Percentiles rank a stretch among this genome's conserved stretches.
phyloP scores from a whole-genome alignment of 116 monocot genomes.

The Thalassia testudinum region DNA sequence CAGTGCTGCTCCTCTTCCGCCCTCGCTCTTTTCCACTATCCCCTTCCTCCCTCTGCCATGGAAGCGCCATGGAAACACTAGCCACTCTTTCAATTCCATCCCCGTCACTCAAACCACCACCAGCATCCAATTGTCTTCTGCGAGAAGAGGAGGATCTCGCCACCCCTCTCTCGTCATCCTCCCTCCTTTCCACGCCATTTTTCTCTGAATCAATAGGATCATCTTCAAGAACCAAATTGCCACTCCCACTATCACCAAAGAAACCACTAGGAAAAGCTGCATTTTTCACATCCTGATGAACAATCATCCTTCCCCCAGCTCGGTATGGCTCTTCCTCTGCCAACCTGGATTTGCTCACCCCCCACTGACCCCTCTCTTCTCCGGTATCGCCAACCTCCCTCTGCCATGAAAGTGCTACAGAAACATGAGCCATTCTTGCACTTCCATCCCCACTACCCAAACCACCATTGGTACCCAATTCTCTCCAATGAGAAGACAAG shows the following conservation, averaged over 20 bases:
- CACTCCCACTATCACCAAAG: neutral
- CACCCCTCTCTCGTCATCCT: too few species aligned
- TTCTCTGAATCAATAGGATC: too few species aligned
- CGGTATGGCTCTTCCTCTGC: neutral
- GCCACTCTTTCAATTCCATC: neutral
- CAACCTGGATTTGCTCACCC: neutral
- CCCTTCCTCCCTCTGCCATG: conserved; percentile 41
- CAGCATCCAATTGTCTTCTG: too few species aligned
- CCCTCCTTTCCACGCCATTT: too few species aligned
- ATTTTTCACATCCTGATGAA: too few species aligned
- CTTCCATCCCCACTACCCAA: neutral
- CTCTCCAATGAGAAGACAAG: too few species aligned
- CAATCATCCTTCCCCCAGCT: too few species aligned
- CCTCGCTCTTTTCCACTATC: neutral
- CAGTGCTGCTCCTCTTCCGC: conserved; percentile 49
- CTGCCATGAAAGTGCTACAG: conserved; percentile 2
- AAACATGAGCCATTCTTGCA: neutral
- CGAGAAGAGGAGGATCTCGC: too few species aligned
- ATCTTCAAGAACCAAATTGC: neutral
- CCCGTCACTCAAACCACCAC: neutral
- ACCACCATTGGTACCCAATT: neutral
- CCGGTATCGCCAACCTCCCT: neutral
- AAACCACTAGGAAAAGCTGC: too few species aligned
- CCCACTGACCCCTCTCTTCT: neutral
- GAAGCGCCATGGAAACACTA: conserved; percentile 14